Conservation (phyloP, 805 yeast species). For the Ogataea corticis region DNA sequence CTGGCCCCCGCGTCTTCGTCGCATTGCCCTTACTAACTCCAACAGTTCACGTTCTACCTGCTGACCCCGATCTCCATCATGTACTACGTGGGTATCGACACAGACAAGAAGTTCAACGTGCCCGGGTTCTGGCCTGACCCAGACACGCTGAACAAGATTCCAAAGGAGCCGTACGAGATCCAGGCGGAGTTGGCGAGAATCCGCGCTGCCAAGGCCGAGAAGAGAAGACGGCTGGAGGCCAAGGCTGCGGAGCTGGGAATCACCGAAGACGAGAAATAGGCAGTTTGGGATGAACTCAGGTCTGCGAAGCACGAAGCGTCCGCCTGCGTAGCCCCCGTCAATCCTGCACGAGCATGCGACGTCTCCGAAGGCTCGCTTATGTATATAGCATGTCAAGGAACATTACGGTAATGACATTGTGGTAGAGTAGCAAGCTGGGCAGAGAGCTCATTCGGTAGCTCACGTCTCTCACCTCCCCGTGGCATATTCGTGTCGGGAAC, state of each 20-base stretch:
- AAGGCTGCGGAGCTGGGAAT: conserved; percentile 71
- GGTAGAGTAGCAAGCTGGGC: too few relatives aligned
- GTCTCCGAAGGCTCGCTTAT: too few relatives aligned
- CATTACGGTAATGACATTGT: too few relatives aligned
- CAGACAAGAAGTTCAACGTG: conserved; percentile 83
- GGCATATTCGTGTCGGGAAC: too few relatives aligned
- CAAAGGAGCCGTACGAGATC: conserved; percentile 90
- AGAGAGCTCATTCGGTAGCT: too few relatives aligned
- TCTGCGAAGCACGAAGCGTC: too few relatives aligned
- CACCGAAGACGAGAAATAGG: conserved; percentile 45
- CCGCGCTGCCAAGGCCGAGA: conserved; percentile 71
- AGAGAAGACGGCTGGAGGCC: conserved; percentile 71
- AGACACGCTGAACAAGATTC: conserved; percentile 83
- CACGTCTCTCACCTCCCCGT: too few relatives aligned
- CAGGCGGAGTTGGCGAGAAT: conserved; percentile 89
- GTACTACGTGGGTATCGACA: conserved; percentile 90
- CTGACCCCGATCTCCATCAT: conserved; percentile 86
- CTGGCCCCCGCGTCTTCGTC: not conserved
- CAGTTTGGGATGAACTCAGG: too few relatives aligned
- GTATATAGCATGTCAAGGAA: too few relatives aligned
- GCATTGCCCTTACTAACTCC: too few relatives aligned
- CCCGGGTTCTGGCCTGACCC: conserved; percentile 99
- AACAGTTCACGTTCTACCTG: conserved; percentile 81
- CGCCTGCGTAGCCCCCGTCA: too few relatives aligned
- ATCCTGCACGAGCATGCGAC: too few relatives aligned